phyloP scores from a whole-genome alignment of 2,329 filamentous ascomycete species.

The Trichoderma citrinoviride region DNA sequence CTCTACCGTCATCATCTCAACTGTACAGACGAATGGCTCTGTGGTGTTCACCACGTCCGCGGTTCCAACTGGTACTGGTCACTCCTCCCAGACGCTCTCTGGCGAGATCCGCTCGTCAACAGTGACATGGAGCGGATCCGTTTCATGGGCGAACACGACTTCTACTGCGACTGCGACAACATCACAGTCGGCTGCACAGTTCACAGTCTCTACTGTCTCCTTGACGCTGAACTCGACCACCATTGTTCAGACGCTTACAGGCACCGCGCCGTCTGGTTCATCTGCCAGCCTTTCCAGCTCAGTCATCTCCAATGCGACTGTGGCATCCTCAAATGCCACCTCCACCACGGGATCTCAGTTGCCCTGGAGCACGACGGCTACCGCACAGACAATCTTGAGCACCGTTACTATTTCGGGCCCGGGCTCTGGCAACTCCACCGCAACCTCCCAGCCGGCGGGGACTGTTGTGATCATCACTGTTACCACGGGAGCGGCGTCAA shows the following conservation, averaged over 20 bases:
- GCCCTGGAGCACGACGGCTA: conserved; percentile 13
- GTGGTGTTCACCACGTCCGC: background rate
- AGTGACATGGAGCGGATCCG: background rate
- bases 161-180: conserved; percentile 13
- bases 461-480: conserved; percentile 11
- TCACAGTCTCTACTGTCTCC: background rate
- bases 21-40: background rate
- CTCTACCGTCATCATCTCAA: background rate
- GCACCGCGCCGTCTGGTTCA: background rate
- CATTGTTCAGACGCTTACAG: background rate
- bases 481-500: background rate
- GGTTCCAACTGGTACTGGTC: background rate
- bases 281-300: background rate
- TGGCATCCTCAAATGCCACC: background rate
- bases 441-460: background rate
- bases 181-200: background rate
- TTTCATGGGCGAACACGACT: conserved; percentile 12
- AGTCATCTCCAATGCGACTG: background rate
- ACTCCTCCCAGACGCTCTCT: background rate
- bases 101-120: conserved; percentile 11
- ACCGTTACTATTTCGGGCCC: background rate
- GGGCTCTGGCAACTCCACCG: background rate
- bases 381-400: background rate
- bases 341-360: conserved; percentile 5
- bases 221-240: conserved; percentile 12